These are phyloP conservation scores for Eimeria praecox DNA, from an alignment of 169 alveolate genomes.

Conservation along the genomic window DNA sequence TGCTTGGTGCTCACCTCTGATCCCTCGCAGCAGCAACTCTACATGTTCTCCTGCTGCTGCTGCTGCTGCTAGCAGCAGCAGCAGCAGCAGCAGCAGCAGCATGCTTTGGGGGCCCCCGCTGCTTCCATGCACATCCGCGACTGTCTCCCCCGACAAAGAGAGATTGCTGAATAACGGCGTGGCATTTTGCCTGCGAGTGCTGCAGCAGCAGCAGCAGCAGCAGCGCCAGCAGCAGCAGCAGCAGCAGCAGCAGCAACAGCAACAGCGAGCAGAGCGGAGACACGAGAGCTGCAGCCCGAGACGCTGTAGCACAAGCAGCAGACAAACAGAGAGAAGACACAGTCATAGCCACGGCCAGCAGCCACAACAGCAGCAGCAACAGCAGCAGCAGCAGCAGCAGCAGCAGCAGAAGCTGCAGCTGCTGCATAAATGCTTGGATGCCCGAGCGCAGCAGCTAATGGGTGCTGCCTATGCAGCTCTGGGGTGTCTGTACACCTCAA, in stretches of 20 bases:
- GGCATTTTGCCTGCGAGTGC: constrained; percentile 72
- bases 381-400: constrained; percentile 31
- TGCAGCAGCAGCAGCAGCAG: constrained; percentile 68
- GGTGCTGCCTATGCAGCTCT: constrained; percentile 70
- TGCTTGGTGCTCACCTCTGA: constrained; percentile 39
- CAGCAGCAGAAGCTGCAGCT: constrained; percentile 58
- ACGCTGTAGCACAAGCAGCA: constrained; percentile 19
- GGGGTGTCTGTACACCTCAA: constrained; percentile 66
- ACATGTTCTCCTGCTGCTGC: constrained; percentile 10
- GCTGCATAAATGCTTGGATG: constrained; percentile 16
- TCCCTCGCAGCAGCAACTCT: not conserved
- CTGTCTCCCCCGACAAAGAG: constrained; percentile 64
- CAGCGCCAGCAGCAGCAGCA: constrained; percentile 47
- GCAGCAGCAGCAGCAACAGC: constrained; percentile 10
- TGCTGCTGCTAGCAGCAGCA: constrained; percentile 38
- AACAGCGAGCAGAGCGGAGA: not conserved
- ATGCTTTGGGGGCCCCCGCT: constrained; percentile 64
- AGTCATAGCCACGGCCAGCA: not conserved
- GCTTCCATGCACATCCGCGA: constrained; percentile 35
- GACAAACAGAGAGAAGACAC: not conserved
- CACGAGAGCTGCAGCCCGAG: constrained; percentile 23
- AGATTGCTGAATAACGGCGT: constrained; percentile 58
- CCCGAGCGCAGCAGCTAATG: constrained; percentile 70
- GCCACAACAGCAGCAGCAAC: constrained; percentile 47
- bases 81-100: constrained; percentile 40